Percentiles rank a stretch among this genome's conserved stretches.
Conservation (phyloP, 495 filamentous ascomycete genomes). For the Neurospora sp. region DNA sequence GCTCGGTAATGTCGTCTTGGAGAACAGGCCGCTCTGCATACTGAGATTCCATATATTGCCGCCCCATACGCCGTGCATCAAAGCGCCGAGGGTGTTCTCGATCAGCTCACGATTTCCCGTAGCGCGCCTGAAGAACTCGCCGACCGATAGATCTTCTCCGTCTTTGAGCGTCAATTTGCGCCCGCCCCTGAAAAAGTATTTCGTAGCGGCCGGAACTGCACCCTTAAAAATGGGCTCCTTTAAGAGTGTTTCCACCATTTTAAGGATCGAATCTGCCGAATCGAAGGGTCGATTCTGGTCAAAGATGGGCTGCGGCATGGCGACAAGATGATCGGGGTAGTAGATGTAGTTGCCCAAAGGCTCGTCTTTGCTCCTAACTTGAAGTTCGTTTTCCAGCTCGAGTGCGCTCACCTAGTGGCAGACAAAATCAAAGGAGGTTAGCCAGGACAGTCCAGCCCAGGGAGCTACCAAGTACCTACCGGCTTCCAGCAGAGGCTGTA, state of each 20-base stretch:
- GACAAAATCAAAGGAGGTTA: not conserved
- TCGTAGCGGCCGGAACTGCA: slow-evolving; percentile 30
- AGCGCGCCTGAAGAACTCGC: slow-evolving; percentile 51
- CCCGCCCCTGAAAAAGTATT: slow-evolving; percentile 12
- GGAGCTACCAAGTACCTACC: not conserved
- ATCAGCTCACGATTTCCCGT: slow-evolving; percentile 44
- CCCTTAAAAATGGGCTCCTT: slow-evolving; percentile 57
- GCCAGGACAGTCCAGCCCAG: not conserved
- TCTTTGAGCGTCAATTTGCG: not conserved
- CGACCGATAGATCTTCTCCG: slow-evolving; percentile 58
- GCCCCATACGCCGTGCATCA: slow-evolving; percentile 90
- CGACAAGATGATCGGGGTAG: slow-evolving; percentile 81
- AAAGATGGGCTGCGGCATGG: slow-evolving; percentile 14
- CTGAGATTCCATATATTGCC: slow-evolving; percentile 80
- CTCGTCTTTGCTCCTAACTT: slow-evolving; percentile 32
- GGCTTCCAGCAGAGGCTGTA: not conserved
- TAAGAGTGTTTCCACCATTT: slow-evolving; percentile 31
- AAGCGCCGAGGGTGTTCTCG: slow-evolving; percentile 65
- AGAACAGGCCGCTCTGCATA: slow-evolving; percentile 38
- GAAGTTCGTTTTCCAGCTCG: slow-evolving; percentile 48
- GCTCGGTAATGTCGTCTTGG: not conserved
- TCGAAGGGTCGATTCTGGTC: not conserved
- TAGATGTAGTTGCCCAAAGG: slow-evolving; percentile 72
- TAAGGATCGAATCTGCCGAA: not conserved
- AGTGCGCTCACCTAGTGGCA: slow-evolving; percentile 50